A percentile compares a stretch with the other conserved stretches of the same genome.
Conservation (phyloP, 1,139 yeast genomes). For the Diutina neorugosa region DNA sequence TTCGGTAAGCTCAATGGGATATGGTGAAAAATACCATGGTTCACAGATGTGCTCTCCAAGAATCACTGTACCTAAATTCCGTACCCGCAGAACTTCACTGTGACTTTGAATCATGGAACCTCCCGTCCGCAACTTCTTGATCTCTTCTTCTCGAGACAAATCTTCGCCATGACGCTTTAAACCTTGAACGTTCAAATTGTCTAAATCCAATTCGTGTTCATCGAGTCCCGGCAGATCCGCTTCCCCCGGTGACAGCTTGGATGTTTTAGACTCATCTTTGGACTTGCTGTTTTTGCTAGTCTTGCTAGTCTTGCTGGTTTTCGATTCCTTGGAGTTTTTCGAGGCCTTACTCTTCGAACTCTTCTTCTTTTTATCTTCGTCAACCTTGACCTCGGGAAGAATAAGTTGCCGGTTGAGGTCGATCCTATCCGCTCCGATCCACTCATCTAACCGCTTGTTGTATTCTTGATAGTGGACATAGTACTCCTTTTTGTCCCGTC, state of each 20-base stretch:
- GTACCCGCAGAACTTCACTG: constrained; percentile 81
- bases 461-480: constrained; percentile 92
- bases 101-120: constrained; percentile 95
- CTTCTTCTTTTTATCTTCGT: constrained; percentile 17
- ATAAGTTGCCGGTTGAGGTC: constrained; percentile 58
- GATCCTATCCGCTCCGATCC: constrained; percentile 67
- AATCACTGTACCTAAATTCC: constrained; percentile 66
- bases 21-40: constrained; percentile 98
- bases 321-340: constrained; percentile 10
- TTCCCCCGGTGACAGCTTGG: constrained; percentile 14
- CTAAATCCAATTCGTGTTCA: constrained; percentile 69
- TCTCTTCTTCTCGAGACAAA: constrained; percentile 78
- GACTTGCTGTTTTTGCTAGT: constrained; percentile 8
- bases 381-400: constrained; percentile 54
- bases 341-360: constrained; percentile 12
- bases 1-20: constrained; percentile 88
- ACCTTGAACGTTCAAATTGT: constrained; percentile 77
- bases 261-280: constrained; percentile 10
- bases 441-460: constrained; percentile 84
- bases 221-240: constrained; percentile 12
- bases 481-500: constrained; percentile 68
- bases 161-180: constrained; percentile 54
- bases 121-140: constrained; percentile 76
- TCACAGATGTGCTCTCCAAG: constrained; percentile 89
- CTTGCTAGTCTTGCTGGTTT: constrained; percentile 10